These are phyloP conservation scores for Powellomyces hirtus DNA, from an alignment of 192 early-diverging fungal species.

Conservation along the genomic window DNA sequence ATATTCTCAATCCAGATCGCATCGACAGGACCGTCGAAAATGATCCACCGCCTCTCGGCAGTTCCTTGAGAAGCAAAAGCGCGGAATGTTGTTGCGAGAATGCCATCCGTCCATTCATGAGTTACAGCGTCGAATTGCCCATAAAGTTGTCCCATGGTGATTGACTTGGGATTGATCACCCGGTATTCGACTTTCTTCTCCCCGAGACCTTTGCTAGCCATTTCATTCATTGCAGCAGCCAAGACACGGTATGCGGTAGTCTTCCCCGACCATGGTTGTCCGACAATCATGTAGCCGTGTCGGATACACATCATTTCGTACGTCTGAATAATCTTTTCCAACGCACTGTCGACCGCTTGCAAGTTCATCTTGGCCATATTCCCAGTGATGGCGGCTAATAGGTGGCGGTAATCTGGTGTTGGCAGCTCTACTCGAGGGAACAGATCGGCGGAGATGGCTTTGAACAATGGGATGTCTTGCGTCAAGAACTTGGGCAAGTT, in stretches of 20 bases:
- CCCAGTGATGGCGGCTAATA: slow-evolving; percentile 43
- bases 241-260: slow-evolving; percentile 57
- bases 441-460: slow-evolving; percentile 58
- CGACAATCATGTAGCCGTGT: slow-evolving; percentile 65
- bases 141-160: slow-evolving; percentile 65
- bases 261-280: slow-evolving; percentile 58
- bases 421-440: slow-evolving; percentile 60
- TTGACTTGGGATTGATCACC: slow-evolving; percentile 61
- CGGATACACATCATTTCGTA: slow-evolving; percentile 68
- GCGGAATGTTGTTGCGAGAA: slow-evolving; percentile 57
- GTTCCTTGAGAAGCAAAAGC: slow-evolving; percentile 49
- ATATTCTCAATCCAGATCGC: slow-evolving; percentile 69
- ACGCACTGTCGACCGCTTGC: slow-evolving; percentile 42
- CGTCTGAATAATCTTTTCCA: slow-evolving; percentile 63
- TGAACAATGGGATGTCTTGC: slow-evolving; percentile 60
- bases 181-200: slow-evolving; percentile 56
- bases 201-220: slow-evolving; percentile 43
- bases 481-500: slow-evolving; percentile 62
- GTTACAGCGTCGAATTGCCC: slow-evolving; percentile 61
- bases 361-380: slow-evolving; percentile 55
- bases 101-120: slow-evolving; percentile 62
- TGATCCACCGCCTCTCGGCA: slow-evolving; percentile 56
- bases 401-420: slow-evolving; percentile 54
- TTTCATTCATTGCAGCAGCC: slow-evolving; percentile 49
- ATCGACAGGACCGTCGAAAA: slow-evolving; percentile 64